Conservation (phyloP, 805 yeast genomes). For the Debaryomyces castellii region DNA sequence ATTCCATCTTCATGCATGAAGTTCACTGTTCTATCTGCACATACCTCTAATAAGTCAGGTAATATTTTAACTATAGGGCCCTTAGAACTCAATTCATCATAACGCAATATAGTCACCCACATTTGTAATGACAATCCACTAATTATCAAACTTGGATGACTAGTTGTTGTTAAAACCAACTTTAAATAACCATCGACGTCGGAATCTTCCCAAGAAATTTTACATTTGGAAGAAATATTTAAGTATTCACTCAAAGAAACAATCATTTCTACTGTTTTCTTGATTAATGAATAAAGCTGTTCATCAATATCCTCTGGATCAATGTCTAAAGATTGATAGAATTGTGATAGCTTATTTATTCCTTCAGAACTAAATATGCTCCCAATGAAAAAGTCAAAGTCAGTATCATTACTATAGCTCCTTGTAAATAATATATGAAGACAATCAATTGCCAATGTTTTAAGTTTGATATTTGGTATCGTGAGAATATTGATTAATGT, state of each 20-base stretch:
- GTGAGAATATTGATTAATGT: slow-evolving; percentile 61
- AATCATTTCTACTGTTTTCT: slow-evolving; percentile 90
- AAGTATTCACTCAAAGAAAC: slow-evolving; percentile 82
- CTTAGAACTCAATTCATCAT: slow-evolving; percentile 67
- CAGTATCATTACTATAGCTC: slow-evolving; percentile 60
- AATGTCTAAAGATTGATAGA: slow-evolving; percentile 59
- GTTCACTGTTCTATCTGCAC: slow-evolving; percentile 76
- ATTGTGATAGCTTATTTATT: slow-evolving; percentile 62
- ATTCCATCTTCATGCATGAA: slow-evolving; percentile 67
- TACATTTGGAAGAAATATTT: slow-evolving; percentile 44
- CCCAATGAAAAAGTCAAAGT: slow-evolving; percentile 77
- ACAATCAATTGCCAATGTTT: slow-evolving; percentile 86
- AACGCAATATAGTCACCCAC: slow-evolving; percentile 89
- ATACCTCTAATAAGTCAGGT: slow-evolving; percentile 68
- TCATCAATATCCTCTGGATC: slow-evolving; percentile 78
- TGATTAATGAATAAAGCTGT: slow-evolving; percentile 72
- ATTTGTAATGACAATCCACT: slow-evolving; percentile 88
- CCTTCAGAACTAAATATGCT: slow-evolving; percentile 74
- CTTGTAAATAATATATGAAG: slow-evolving; percentile 86
- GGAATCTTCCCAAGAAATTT: slow-evolving; percentile 50
- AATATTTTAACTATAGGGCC: slow-evolving; percentile 54
- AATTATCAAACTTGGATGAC: slow-evolving; percentile 82
- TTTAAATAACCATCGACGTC: slow-evolving; percentile 69
- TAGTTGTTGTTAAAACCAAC: slow-evolving; percentile 76
- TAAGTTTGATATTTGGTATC: slow-evolving; percentile 61